phyloP scores from a whole-genome alignment of 495 filamentous ascomycete genomes.

The Annulohypoxylon nitens region DNA sequence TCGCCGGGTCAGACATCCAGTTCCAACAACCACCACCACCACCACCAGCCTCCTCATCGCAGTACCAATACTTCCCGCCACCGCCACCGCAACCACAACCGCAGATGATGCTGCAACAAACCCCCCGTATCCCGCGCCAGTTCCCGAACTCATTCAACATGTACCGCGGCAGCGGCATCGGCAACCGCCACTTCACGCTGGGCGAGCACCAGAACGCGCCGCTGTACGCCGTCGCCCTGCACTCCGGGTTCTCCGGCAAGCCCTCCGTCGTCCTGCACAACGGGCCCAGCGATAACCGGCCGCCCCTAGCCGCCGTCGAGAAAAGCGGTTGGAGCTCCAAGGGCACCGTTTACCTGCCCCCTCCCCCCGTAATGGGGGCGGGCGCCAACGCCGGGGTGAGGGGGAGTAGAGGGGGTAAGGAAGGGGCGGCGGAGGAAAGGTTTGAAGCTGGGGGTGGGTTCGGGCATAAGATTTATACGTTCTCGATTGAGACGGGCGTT shows the following conservation, averaged over 20 bases:
- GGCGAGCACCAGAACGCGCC: constrained; percentile 44
- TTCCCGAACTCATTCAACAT: constrained; percentile 50
- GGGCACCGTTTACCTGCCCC: constrained; percentile 32
- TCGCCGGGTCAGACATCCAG: not conserved
- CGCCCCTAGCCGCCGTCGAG: constrained; percentile 35
- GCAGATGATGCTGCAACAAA: not conserved
- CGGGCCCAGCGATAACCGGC: constrained; percentile 28
- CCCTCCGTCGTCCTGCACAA: constrained; percentile 46
- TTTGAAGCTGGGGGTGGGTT: constrained; percentile 20
- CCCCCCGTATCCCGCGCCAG: constrained; percentile 20
- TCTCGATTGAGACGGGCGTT: constrained; percentile 40
- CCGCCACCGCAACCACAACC: not conserved
- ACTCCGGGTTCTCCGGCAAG: constrained; percentile 20
- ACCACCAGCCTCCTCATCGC: not conserved
- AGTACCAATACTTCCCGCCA: not conserved
- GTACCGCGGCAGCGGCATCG: constrained; percentile 31
- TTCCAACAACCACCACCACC: not conserved
- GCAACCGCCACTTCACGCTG: constrained; percentile 27
- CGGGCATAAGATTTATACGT: constrained; percentile 15
- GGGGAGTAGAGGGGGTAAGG: constrained; percentile 1
- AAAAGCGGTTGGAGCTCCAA: not conserved
- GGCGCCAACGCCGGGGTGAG: too few species aligned
- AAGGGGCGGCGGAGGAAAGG: constrained; percentile 21
- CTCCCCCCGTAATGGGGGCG: not conserved
- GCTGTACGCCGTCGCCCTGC: constrained; percentile 44